A percentile compares a stretch with the other conserved stretches of the same genome.
phyloP scores from a whole-genome alignment of 1,284 basidiomycete species.

The Grifola frondosa region DNA sequence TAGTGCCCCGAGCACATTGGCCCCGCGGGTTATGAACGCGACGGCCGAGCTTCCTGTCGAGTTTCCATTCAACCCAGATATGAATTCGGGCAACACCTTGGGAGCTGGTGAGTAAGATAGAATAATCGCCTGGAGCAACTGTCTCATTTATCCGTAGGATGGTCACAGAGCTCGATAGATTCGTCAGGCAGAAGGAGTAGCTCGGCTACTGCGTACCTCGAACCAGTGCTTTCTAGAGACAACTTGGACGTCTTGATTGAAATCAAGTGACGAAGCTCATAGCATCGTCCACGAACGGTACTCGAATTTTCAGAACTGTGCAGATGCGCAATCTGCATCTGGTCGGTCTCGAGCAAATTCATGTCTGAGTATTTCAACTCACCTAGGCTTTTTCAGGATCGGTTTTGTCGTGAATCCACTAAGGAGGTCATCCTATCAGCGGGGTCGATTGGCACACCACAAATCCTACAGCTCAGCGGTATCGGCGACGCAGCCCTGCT shows the following conservation, averaged over 20 bases:
- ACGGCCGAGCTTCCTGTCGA: conserved; percentile 26
- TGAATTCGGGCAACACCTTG: conserved; percentile 34
- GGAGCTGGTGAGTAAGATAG: conserved; percentile 40
- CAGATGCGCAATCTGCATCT: conserved; percentile 27
- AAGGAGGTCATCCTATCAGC: conserved; percentile 20
- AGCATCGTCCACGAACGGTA: conserved; percentile 19
- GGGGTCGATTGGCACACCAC: conserved; percentile 25
- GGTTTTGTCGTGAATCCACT: conserved; percentile 7
- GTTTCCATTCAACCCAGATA: conserved; percentile 40
- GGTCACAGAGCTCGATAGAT: conserved; percentile 8
- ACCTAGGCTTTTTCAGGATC: conserved; percentile 16
- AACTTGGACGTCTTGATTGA: conserved; percentile 42
- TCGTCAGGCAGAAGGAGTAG: conserved; percentile 27
- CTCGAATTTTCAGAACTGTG: conserved; percentile 29
- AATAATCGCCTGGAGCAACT: conserved; percentile 3
- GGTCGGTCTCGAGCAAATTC: conserved; percentile 5
- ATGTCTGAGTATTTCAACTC: conserved; percentile 11
- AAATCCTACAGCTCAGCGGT: conserved; percentile 33
- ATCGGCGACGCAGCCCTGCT: conserved; percentile 10
- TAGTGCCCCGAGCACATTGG: conserved; percentile 31
- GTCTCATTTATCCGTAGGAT: too few species aligned
- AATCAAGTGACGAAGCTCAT: conserved; percentile 37
- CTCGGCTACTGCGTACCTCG: conserved; percentile 29
- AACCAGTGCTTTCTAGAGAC: conserved; percentile 26
- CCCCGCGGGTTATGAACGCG: conserved; percentile 32